Evolutionary conservation across 495 filamentous ascomycete genomes (phyloP), one percentile per base, ranked within the genome.

Genomic region (Talaromyces thailandensis): DNA sequence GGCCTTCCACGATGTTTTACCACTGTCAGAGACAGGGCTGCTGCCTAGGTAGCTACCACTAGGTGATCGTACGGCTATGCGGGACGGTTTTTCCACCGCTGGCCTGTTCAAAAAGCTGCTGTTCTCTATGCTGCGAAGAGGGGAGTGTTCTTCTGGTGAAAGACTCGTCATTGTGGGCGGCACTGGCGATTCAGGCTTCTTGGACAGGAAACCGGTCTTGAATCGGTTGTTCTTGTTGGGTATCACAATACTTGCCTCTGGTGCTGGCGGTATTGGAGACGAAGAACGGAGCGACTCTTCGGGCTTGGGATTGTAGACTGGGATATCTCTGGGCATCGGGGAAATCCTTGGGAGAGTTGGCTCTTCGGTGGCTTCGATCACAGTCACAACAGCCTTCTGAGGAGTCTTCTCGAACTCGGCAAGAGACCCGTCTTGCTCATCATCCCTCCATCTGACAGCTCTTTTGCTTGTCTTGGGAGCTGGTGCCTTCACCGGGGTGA

Each of bases 351-450:
- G 76, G 40, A 76, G 64, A 29, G 66, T 55, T 23, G 69, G 72
- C 61, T 84, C 81, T 14, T 77, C 72, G 0, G 82, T 82, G 28
- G 84, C 80, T 12, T 63, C 66, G 59, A 84, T 81, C n/a, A 82
- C 83, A 4, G 76, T 74, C 7, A 69, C 67, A 29, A 78, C 70
- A 16, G 81, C 72, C 68, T 84, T 88, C 67, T 90, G 79, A 26
- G 92, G 93, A 4, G 93, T 95, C 74, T 90, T 90, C 70, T 93
- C 88, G 64, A 92, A 96, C 68, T 96, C 93, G 60, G 90, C 90
- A 29, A 97, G 75, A 31, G 86, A 81, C 9, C 91, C 91, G 68
- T 97, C 88, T 28, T 86, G 83, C 58, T 89, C 89, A 66, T 98
- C 94, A 69, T 98, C 94, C 53, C 89, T 86, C 95, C 95, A 98